Percentiles rank a stretch among this genome's conserved stretches.
Conservation (phyloP, 805 yeast species). For the Wickerhamiella spandovensis region DNA sequence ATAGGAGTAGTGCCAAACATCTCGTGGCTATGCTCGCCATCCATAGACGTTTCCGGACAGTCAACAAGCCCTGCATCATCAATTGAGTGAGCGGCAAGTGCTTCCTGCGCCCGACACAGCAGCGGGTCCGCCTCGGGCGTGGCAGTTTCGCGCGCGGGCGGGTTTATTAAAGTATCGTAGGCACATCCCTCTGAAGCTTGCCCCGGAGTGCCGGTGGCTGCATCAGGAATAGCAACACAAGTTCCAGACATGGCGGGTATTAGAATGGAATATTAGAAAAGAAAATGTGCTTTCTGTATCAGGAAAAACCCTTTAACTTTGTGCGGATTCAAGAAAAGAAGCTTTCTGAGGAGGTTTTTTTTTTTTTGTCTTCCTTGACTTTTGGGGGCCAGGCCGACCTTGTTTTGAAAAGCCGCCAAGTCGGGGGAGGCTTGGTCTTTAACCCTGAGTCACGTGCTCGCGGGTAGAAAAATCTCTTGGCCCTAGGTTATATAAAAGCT, state of each 20-base stretch:
- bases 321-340: too few relatives aligned
- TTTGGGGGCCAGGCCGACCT: neutral
- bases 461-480: neutral
- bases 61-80: neutral
- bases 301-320: neutral
- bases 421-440: neutral
- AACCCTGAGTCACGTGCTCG: neutral
- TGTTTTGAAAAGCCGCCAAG: neutral
- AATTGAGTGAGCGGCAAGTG: neutral
- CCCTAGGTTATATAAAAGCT: neutral
- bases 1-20: neutral
- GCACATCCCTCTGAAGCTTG: neutral
- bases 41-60: neutral
- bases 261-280: neutral
- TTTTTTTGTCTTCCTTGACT: neutral
- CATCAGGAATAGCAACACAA: neutral
- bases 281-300: too few relatives aligned
- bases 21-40: neutral
- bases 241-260: neutral
- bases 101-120: neutral
- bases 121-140: neutral
- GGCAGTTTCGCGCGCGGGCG: neutral
- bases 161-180: neutral
- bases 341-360: neutral
- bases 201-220: neutral